Base-by-base conservation (phyloP, 352 stramenopile genomes). In the Phytophthora colocasiae region DNA sequence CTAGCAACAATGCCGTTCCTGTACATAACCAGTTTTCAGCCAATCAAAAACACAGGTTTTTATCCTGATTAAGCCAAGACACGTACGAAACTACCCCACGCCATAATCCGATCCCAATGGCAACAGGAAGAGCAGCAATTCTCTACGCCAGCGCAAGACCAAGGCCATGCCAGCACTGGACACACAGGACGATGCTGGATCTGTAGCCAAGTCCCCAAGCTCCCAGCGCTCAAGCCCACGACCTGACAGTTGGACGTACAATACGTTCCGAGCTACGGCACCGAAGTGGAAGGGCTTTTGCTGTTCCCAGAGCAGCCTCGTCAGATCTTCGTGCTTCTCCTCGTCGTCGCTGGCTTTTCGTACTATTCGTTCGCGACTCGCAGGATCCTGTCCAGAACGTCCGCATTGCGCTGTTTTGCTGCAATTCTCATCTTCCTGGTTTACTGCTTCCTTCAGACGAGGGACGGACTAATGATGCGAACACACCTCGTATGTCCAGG, bases 291-390 rank as follows among this genome's bases (percentile, higher is more conserved):
- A 34, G 78, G 84, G 12, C 66, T 90, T 60, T 67, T 95, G 67
- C 58, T 93, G 7, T 95, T 93, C 71, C 81, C 79, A 10, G 87
- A 95, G 58, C 71, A 93, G 69, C 87, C 87, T 41, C 87, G 87
- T 6, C 87, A 95, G 66, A 71, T 95, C 36, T 52, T 87, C n/a
- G 85, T 95, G 49, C 77, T 95, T 6, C 41, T 75, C 6, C 34
- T 83, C 12, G 78, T 91, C 7, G 76, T 91, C 2, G 40, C 64
- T 2, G 81, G 72, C n/a, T 81, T 93, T 41, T 89, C 83, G 27
- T 89, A 91, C 71, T 93, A 91, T 52, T 92, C 87, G 51, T 93
- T 92, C 75, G 92, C 72, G 82, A 95, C 43, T 88, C 85, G 38
- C 61, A 85, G 59, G 80, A 93, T 52, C n/a, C 79, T 14, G 71